These are phyloP conservation scores for Hirsutella minnesotensis DNA, from an alignment of 2,329 filamentous ascomycete species.

Conservation along the genomic window DNA sequence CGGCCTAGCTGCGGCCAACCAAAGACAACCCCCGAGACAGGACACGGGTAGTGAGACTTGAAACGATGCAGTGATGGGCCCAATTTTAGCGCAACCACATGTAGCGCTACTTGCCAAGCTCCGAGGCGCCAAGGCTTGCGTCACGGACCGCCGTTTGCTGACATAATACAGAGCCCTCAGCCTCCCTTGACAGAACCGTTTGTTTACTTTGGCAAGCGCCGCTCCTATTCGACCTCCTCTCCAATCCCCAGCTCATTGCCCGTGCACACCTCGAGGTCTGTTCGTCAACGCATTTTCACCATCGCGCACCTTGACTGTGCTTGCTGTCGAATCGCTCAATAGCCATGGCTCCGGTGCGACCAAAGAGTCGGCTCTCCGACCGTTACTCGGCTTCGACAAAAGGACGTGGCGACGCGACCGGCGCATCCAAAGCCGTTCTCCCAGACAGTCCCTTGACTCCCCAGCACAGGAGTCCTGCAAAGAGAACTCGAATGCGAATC, in stretches of 20 bases:
- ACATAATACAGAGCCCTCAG: slow-evolving; percentile 7
- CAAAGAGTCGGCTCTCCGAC: slow-evolving; percentile 20
- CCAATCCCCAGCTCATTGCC: not conserved
- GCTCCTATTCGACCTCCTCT: not conserved
- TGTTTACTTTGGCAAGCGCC: not conserved
- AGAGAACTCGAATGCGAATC: slow-evolving; percentile 49
- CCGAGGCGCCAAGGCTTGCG: not conserved
- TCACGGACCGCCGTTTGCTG: not conserved
- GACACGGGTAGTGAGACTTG: not conserved
- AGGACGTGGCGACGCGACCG: slow-evolving; percentile 8
- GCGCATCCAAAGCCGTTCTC: slow-evolving; percentile 12
- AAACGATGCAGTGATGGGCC: not conserved
- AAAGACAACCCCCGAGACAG: not conserved
- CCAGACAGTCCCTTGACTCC: slow-evolving; percentile 24
- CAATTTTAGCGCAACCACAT: not conserved
- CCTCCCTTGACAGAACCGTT: not conserved
- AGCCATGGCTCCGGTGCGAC: slow-evolving; percentile 35
- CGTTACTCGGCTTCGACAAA: slow-evolving; percentile 6
- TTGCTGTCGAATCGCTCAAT: not conserved
- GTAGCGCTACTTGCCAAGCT: slow-evolving; percentile 12
- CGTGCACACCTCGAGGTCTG: not conserved
- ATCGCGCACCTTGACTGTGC: not conserved
- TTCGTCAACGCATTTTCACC: not conserved
- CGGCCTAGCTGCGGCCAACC: slow-evolving; percentile 24
- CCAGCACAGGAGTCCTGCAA: slow-evolving; percentile 44